These are phyloP conservation scores for Podospora pseudocomata DNA, from an alignment of 495 filamentous ascomycete genomes.

Conservation along the genomic window DNA sequence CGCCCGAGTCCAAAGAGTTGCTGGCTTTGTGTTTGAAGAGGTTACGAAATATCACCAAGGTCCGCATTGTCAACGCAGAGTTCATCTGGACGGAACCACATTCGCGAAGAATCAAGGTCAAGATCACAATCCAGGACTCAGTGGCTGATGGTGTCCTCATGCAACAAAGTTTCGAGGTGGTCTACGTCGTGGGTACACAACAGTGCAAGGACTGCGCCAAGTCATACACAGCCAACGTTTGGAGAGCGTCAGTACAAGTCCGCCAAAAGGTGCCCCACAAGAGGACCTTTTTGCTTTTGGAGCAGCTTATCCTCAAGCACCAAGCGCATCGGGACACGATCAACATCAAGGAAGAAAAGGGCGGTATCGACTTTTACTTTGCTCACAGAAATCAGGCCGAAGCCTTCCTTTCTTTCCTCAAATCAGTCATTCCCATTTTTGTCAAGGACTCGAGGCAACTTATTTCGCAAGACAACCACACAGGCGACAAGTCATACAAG, in stretches of 20 bases:
- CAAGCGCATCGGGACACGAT: constrained; percentile 87
- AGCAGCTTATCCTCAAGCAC: constrained; percentile 94
- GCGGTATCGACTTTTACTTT: constrained; percentile 95
- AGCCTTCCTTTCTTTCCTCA: constrained; percentile 86
- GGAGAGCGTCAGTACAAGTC: constrained; percentile 62
- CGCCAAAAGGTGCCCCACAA: constrained; percentile 97
- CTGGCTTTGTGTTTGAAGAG: constrained; percentile 84
- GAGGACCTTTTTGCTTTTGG: constrained; percentile 91
- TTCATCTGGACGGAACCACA: constrained; percentile 99
- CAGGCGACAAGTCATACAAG: constrained; percentile 83
- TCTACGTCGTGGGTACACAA: constrained; percentile 81
- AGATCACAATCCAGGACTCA: constrained; percentile 80
- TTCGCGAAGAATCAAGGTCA: constrained; percentile 81
- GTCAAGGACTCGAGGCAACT: constrained; percentile 87
- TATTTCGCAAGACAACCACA: constrained; percentile 91
- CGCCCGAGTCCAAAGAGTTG: constrained; percentile 81
- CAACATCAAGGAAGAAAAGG: constrained; percentile 92
- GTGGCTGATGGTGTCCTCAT: constrained; percentile 73
- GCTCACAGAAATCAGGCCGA: constrained; percentile 85
- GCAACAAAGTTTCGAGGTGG: constrained; percentile 92
- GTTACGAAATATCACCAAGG: constrained; percentile 74
- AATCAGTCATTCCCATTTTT: constrained; percentile 70
- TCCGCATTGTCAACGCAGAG: constrained; percentile 87
- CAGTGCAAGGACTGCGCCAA: constrained; percentile 92
- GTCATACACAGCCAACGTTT: constrained; percentile 88